Evolutionary conservation across 768 basidiomycete species (phyloP), one percentile per base, ranked within the genome.

Genomic region (Gelatoporia subvermispora): DNA sequence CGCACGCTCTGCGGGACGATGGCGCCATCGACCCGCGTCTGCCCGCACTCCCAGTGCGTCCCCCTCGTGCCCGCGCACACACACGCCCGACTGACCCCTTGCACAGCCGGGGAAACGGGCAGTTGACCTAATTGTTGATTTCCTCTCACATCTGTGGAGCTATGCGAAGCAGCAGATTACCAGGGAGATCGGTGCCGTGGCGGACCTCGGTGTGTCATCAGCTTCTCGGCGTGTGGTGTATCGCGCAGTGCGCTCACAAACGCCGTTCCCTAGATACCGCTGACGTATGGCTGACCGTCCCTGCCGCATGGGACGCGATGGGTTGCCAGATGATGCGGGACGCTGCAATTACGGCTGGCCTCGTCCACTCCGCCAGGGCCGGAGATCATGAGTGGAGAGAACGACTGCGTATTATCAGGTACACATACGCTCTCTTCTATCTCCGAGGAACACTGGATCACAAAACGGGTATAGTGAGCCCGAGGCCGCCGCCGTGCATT

Each of bases 401-500:
- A 55, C 81, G 91, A 16, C 70, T 93, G 34, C 78, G 77, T 48
- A 91, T 93, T 56, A 92, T 93, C 63, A 90, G 88, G 67, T 82
- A 56, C 40, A 65, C 60, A 35, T 3, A 38, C 31, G 25, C 18
- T 4, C 17, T n/a, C n/a, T 17, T 35, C 24, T 5, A 9, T 13
- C 18, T 16, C 20, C 35, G n/a, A 9, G n/a, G 22, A 20, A 24
- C 38, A 20, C 13, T n/a, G n/a, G 43, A 25, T 15, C 21, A 31
- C 28, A 7, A 31, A 31, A 13, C 11, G 4, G 17, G 10, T n/a
- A 51, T 55, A 81, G 78, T 18, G 81, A 81, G 53, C 78, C 81
- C 23, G 91, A 93, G 65, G 91, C 92, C 1, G 91, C 90, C n/a
- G 92, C 92, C 8, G 86, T 93, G 8, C 91, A 94, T 51, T 92